Base-by-base conservation (phyloP, 176 grass and related monocot species). In the Oryza meyeriana region DNA sequence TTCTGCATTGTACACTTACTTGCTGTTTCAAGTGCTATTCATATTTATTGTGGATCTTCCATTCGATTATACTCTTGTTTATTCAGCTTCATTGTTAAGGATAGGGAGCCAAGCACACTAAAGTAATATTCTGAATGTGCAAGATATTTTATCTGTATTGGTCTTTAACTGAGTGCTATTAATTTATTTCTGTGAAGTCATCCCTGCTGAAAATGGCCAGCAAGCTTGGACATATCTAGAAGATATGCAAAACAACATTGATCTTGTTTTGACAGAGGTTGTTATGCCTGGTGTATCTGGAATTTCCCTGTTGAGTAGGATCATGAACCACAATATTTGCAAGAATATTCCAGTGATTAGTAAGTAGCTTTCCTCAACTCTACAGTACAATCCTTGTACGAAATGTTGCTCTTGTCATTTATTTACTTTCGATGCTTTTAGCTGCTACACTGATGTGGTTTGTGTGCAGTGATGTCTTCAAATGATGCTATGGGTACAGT, bases 391-490 rank as follows among this genome's bases (percentile, higher is more conserved):
- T 47, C 78, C 33, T 73, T 90, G 20, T 31, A 65, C 14, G 29
- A 40, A 71, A 36, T 72, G 63, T 85, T 76, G 58, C 36, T 12
- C 62, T 80, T 11, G 12, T 36, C 8, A 72, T 74, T 76, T 50
- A 32, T 87, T 82, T 79, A 59, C 29, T 87, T 72, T 74, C 81
- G 39, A 69, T 79, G 76, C 55, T 50, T 90, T 87, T 91, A 90
- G 66, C 70, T 87, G 74, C 87, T 90, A 88, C 68, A 82, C 69
- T 75, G 75, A 82, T 84, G 64, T 84, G 62, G 31, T 88, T 89
- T 94, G 18, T 35, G n/a, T 93, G 88, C 92, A 98, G 95, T 94
- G 95, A 98, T 94, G 92, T 98, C 95, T 81, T 89, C 93, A 2
- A 94, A 94, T 81, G 90, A 94, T 71, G 93, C 92, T n/a, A 93